Evolutionary conservation across 2,329 filamentous ascomycete genomes (phyloP).

Genomic region (Cytospora schulzeri): DNA sequence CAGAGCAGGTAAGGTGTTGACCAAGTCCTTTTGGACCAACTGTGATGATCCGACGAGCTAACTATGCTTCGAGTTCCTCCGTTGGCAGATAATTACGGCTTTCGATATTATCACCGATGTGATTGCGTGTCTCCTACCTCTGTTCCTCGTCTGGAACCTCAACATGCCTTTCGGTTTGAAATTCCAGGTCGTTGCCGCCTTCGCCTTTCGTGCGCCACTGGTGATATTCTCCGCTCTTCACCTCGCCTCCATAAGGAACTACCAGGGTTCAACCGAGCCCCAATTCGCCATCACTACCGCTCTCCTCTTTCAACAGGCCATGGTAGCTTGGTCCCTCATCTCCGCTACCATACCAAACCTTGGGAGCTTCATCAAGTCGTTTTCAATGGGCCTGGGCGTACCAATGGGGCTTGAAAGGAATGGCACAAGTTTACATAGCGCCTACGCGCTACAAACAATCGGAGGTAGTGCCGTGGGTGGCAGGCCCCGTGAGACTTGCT

Average conservation of each 20-base stretch:
- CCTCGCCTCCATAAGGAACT: conserved; percentile 24
- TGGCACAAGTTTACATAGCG: neutral
- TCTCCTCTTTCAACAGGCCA: conserved; percentile 29
- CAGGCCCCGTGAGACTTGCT: neutral
- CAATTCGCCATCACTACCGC: conserved; percentile 28
- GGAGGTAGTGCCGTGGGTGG: neutral
- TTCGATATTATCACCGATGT: conserved; percentile 30
- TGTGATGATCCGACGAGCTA: neutral
- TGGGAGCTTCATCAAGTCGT: conserved; percentile 31
- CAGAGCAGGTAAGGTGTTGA: conserved; percentile 6
- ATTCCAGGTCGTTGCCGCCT: conserved; percentile 29
- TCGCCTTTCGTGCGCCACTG: conserved; percentile 31
- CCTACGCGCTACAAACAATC: neutral
- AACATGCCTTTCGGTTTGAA: conserved; percentile 29
- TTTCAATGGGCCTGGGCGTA: conserved; percentile 23
- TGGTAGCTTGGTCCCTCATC: conserved; percentile 30
- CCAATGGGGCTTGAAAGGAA: neutral
- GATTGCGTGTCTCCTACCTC: conserved; percentile 27
- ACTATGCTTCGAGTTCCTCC: conserved; percentile 4
- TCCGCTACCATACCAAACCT: conserved; percentile 32
- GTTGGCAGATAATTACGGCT: conserved; percentile 27
- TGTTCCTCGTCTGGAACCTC: conserved; percentile 26
- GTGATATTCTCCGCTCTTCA: conserved; percentile 26
- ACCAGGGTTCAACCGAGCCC: conserved; percentile 23
- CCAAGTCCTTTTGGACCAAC: too few relatives aligned